Evolutionary conservation across 73 alveolate genomes (phyloP), one percentile per base, ranked within the genome.

Genomic region (Paramecium biaurelia): DNA sequence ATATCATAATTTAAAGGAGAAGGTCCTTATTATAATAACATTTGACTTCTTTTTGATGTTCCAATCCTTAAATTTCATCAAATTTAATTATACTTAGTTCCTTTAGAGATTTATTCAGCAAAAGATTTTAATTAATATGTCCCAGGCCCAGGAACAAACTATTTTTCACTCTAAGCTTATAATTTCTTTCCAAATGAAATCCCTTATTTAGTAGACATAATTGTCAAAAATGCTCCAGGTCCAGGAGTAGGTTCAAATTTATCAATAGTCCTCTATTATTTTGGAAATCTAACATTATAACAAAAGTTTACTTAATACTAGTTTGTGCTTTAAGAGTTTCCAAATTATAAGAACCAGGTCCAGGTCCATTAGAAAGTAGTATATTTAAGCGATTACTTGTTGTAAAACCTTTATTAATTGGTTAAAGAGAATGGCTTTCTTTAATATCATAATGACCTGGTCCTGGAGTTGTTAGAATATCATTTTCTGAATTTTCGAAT

Each of bases 111-210:
- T 21, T 34, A 9, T 0, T 72, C 63, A 15, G 58, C 58, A 72
- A 72, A 72, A 15, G 86, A 72, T 72, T 72, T 38, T 20, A 72
- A 34, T 34, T 72, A 2, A 79, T 79, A 79, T 24, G 56, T 79
- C 6, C 90, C 90, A n/a, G 90, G 90, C 1, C 90, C 84, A 30
- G 84, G 84, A 2, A 63, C 84, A 63, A 26, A 63, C 6, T 63
- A 32, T 49, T 63, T 63, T 63, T 63, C 84, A 24, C 84, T 63
- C 49, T 63, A 63, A 24, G 84, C 47, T 24, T 63, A 1, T 14
- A 63, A 63, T 63, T 63, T 63, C 84, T 63, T 63, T 63, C 84
- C 84, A 32, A 63, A 63, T 63, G 84, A 63, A 30, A 63, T 26
- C 24, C 84, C 84, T 63, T 63, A 12, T 1, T 32, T 63, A 9